Conservation (phyloP, 2,329 filamentous ascomycete species). For the Aspergillus unguis region DNA sequence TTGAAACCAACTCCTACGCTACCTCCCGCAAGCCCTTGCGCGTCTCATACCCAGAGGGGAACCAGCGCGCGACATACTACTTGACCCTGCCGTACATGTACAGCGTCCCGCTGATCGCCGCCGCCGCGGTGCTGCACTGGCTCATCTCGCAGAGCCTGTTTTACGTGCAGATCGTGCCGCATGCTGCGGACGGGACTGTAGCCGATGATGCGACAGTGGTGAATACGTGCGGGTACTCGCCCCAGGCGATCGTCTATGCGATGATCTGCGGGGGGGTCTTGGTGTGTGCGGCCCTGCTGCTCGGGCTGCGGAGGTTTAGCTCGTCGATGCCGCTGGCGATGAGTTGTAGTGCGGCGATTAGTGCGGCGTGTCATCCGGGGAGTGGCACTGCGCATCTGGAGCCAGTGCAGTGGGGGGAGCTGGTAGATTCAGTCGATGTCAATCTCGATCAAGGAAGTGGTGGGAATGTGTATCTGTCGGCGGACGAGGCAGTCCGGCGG, state of each 20-base stretch:
- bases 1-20: neutral
- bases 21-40: neutral
- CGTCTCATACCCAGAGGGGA: constrained; percentile 46
- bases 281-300: too few relatives aligned
- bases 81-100: neutral
- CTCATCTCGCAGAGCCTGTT: constrained; percentile 1
- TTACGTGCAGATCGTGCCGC: neutral
- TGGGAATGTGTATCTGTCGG: too few relatives aligned
- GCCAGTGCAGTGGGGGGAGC: too few relatives aligned
- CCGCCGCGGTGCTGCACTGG: neutral
- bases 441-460: too few relatives aligned
- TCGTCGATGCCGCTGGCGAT: constrained; percentile 20
- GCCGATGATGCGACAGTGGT: too few relatives aligned
- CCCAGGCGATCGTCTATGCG: too few relatives aligned
- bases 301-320: too few relatives aligned
- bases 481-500: too few relatives aligned
- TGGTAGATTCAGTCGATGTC: too few relatives aligned
- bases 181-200: too few relatives aligned
- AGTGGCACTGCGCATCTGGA: neutral
- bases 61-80: constrained; percentile 33
- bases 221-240: too few relatives aligned
- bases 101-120: neutral
- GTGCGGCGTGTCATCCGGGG: constrained; percentile 30
- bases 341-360: constrained; percentile 31
- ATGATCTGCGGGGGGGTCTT: too few relatives aligned